Evolutionary conservation across 2,329 filamentous ascomycete species (phyloP).

Genomic region (Hypoxylon sp.): DNA sequence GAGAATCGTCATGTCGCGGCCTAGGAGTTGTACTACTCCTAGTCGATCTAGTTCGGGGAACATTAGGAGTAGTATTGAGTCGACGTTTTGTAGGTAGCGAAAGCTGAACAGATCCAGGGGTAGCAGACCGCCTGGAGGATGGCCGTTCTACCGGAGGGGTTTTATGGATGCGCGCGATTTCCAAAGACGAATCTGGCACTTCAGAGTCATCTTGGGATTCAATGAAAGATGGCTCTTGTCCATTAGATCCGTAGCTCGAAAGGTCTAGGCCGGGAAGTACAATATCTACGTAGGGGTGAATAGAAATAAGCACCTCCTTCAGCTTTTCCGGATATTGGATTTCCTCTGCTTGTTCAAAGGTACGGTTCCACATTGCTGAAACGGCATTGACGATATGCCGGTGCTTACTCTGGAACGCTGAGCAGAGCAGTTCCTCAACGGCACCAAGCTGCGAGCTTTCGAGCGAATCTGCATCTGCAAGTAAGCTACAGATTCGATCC

Average conservation of each 20-base stretch:
- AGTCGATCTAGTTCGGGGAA: slow-evolving; percentile 50
- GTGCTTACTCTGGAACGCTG: slow-evolving; percentile 72
- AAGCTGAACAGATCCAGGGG: slow-evolving; percentile 55
- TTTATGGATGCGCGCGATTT: slow-evolving; percentile 36
- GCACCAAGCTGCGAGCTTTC: slow-evolving; percentile 64
- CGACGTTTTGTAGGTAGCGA: slow-evolving; percentile 51
- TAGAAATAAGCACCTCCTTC: slow-evolving; percentile 71
- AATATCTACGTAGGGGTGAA: slow-evolving; percentile 69
- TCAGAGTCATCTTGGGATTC: slow-evolving; percentile 66
- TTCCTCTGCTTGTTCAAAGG: slow-evolving; percentile 73
- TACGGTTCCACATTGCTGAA: slow-evolving; percentile 75
- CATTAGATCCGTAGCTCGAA: slow-evolving; percentile 58
- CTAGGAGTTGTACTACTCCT: slow-evolving; percentile 65
- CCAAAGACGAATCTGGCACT: slow-evolving; percentile 50
- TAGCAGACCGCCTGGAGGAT: slow-evolving; percentile 51
- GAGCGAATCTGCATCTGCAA: slow-evolving; percentile 56
- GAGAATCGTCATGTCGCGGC: slow-evolving; percentile 84
- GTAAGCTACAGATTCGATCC: slow-evolving; percentile 62
- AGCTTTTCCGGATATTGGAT: slow-evolving; percentile 77
- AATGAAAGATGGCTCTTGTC: slow-evolving; percentile 60
- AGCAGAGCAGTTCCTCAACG: slow-evolving; percentile 69
- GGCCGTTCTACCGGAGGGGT: slow-evolving; percentile 42
- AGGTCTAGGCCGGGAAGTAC: slow-evolving; percentile 62
- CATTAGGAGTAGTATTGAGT: slow-evolving; percentile 47
- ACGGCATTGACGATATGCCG: slow-evolving; percentile 66